These are phyloP conservation scores for Mortierella sp. DNA, from an alignment of 371 early-diverging fungal species.

Conservation along the genomic window DNA sequence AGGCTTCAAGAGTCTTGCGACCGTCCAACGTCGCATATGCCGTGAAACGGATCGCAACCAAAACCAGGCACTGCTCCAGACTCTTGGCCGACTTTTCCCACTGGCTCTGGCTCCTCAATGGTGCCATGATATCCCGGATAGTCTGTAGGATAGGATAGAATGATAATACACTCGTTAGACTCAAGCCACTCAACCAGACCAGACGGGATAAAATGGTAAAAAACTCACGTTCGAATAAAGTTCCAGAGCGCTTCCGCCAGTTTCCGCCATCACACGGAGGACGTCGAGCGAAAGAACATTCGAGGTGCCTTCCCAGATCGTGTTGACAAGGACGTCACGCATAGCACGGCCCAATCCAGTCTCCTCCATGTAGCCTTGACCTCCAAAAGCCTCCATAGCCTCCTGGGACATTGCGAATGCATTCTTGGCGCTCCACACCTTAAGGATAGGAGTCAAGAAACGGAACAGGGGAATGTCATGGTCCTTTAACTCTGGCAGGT, in stretches of 20 bases:
- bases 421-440: constrained; percentile 67
- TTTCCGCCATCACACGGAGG: constrained; percentile 65
- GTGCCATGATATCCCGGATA: constrained; percentile 34
- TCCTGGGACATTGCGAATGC: constrained; percentile 62
- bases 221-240: constrained; percentile 54
- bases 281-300: constrained; percentile 76
- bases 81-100: constrained; percentile 40
- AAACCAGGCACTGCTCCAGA: constrained; percentile 44
- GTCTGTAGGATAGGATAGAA: constrained; percentile 14
- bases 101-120: constrained; percentile 10
- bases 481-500: constrained; percentile 23
- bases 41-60: constrained; percentile 49
- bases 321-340: constrained; percentile 74
- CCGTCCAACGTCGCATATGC: constrained; percentile 31
- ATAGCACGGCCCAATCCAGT: constrained; percentile 64
- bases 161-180: neutral
- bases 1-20: constrained; percentile 53
- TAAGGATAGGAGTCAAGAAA: constrained; percentile 72
- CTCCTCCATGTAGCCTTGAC: constrained; percentile 81
- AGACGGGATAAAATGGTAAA: neutral
- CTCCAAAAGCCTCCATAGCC: constrained; percentile 75
- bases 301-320: constrained; percentile 79
- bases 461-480: constrained; percentile 61
- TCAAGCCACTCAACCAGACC: neutral
- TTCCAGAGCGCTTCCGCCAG: constrained; percentile 53